Conservation (phyloP, 768 basidiomycete genomes). For the Saitozyma podzolica region DNA sequence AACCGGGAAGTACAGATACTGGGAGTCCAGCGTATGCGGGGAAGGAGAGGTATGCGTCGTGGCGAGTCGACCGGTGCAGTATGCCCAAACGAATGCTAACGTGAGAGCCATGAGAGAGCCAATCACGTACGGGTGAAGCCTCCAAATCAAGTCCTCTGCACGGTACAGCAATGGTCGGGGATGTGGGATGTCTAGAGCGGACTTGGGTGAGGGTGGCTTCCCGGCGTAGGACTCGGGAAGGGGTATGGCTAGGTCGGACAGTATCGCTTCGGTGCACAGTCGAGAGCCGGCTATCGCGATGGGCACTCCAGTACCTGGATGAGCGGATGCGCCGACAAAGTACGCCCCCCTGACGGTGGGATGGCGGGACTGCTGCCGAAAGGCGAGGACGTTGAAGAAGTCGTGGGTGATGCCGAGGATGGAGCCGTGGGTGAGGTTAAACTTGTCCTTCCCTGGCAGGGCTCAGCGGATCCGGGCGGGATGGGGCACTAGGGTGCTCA, state of each 20-base stretch:
- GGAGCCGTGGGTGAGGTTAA: conserved; percentile 56
- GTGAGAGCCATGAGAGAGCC: conserved; percentile 10
- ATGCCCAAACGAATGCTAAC: neutral
- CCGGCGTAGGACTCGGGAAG: conserved; percentile 28
- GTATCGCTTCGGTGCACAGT: conserved; percentile 51
- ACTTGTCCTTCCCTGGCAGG: conserved; percentile 52
- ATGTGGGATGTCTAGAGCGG: conserved; percentile 11
- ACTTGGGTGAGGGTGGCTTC: neutral
- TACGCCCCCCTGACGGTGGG: conserved; percentile 51
- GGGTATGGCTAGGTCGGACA: conserved; percentile 41
- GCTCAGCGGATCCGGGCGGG: neutral
- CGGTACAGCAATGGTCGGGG: conserved; percentile 9
- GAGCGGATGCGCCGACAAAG: conserved; percentile 56
- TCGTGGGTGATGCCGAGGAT: conserved; percentile 55
- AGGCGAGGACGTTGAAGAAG: conserved; percentile 54
- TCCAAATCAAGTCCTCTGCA: conserved; percentile 8
- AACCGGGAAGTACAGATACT: no score
- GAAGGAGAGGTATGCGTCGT: no score
- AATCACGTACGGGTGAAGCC: conserved; percentile 12
- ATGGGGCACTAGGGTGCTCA: no score
- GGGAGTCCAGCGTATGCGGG: no score
- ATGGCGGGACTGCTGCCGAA: conserved; percentile 50
- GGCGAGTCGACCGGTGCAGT: conserved; percentile 1
- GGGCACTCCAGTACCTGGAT: conserved; percentile 56
- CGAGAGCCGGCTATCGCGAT: conserved; percentile 55